These are phyloP conservation scores for Lunasporangiospora selenospora DNA, from an alignment of 192 early-diverging fungal species.

Conservation along the genomic window DNA sequence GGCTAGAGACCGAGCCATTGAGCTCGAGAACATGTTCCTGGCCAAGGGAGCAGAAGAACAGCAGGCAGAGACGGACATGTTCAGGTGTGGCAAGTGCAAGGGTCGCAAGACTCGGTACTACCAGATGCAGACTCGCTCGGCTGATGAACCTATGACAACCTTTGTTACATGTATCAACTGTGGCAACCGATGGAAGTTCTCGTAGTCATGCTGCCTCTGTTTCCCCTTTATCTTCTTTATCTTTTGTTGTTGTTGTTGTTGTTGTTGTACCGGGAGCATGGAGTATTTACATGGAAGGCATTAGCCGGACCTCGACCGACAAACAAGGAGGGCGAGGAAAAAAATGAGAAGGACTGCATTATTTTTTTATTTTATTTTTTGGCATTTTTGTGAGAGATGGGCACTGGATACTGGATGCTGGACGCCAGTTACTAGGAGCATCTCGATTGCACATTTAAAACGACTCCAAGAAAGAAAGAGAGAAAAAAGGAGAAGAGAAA, in stretches of 20 bases:
- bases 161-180: constrained; percentile 94
- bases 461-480: no score
- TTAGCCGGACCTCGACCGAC: no score
- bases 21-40: constrained; percentile 75
- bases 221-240: background rate
- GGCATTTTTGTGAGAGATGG: no score
- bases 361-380: background rate
- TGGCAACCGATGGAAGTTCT: constrained; percentile 85
- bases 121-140: constrained; percentile 97
- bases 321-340: no score
- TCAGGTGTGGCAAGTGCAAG: constrained; percentile 94
- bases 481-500: no score
- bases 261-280: no score
- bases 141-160: constrained; percentile 99
- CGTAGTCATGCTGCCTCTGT: constrained; percentile 2
- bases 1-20: constrained; percentile 70
- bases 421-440: no score
- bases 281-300: no score
- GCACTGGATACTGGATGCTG: no score
- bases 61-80: constrained; percentile 90
- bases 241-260: no score
- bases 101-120: constrained; percentile 87
- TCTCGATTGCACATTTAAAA: no score
- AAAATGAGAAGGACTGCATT: background rate
- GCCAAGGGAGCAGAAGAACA: constrained; percentile 77